A percentile compares a stretch with the other conserved stretches of the same genome.
Evolutionary conservation across 2,329 filamentous ascomycete genomes (phyloP).

Genomic region (Neodidymelliopsis sp.): DNA sequence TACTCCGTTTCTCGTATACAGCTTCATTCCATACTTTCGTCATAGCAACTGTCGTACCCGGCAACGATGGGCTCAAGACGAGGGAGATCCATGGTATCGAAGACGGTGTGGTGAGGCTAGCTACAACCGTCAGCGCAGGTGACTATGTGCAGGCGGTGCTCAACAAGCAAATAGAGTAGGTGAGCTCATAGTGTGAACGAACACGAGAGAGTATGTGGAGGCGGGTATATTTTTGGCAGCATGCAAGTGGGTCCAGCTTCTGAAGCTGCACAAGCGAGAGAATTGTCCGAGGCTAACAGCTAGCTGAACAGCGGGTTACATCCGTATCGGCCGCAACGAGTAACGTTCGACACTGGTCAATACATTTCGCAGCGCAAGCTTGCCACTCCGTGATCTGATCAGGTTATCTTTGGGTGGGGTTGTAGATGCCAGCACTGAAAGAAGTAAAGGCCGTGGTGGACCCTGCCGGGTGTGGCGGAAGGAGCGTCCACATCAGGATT

Average conservation of each 20-base stretch:
- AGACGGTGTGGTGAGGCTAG: conserved; percentile 28
- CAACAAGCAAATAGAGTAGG: conserved; percentile 26
- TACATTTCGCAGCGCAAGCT: conserved; percentile 30
- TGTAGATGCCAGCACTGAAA: conserved; percentile 8
- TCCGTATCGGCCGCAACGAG: conserved; percentile 33
- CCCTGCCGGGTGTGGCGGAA: conserved; percentile 21
- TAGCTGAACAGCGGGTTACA: conserved; percentile 33
- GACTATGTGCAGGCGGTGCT: conserved; percentile 32
- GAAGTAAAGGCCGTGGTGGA: conserved; percentile 4
- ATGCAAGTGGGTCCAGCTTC: conserved; percentile 30
- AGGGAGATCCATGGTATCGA: conserved; percentile 31
- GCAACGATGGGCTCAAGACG: conserved; percentile 30
- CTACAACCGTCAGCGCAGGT: conserved; percentile 34
- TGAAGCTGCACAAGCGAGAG: conserved; percentile 32
- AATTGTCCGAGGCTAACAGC: conserved; percentile 37
- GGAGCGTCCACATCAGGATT: conserved; percentile 13
- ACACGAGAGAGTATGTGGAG: conserved; percentile 40
- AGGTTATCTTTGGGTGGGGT: conserved; percentile 9
- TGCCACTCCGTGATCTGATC: conserved; percentile 14
- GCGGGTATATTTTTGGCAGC: conserved; percentile 44
- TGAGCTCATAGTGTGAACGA: conserved; percentile 43
- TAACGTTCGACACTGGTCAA: conserved; percentile 37
- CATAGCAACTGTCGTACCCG: conserved; percentile 27
- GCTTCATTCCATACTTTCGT: conserved; percentile 27
- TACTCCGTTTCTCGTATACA: conserved; percentile 21